A percentile compares a stretch with the other conserved stretches of the same genome.
phyloP scores from a whole-genome alignment of 2,329 filamentous ascomycete genomes.

The Pseudogymnoascus sp. region DNA sequence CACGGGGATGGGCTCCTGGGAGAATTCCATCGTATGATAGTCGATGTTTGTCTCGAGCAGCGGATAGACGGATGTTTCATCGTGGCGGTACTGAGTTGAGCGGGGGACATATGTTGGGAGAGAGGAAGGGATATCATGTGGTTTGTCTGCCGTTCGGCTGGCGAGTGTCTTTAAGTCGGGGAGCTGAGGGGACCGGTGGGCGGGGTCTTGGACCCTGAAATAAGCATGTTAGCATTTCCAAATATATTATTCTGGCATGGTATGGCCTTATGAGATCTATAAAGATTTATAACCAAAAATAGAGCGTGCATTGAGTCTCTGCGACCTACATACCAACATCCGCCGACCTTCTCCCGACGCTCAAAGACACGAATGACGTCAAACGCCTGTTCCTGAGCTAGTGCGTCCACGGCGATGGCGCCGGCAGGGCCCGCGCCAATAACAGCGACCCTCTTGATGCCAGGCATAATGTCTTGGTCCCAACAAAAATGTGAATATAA shows the following conservation, averaged over 20 bases:
- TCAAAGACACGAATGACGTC: constrained; percentile 56
- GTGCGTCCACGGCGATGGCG: constrained; percentile 52
- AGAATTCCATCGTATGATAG: constrained; percentile 51
- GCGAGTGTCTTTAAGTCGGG: constrained; percentile 41
- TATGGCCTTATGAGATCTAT: neutral
- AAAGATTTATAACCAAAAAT: neutral
- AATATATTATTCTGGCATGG: neutral
- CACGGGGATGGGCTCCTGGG: constrained; percentile 45
- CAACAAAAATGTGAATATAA: neutral
- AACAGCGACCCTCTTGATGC: constrained; percentile 42
- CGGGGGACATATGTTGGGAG: constrained; percentile 42
- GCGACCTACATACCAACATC: constrained; percentile 44
- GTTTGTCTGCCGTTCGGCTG: constrained; percentile 41
- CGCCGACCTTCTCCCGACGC: constrained; percentile 49
- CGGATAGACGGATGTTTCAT: constrained; percentile 54
- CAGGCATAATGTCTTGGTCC: constrained; percentile 10
- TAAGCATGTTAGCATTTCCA: neutral
- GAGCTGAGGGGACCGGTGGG: constrained; percentile 33
- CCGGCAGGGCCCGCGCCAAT: constrained; percentile 56
- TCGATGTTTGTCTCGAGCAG: constrained; percentile 60
- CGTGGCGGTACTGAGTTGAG: constrained; percentile 40
- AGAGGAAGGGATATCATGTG: constrained; percentile 38
- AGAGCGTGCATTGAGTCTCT: neutral
- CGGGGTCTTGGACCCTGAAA: constrained; percentile 35
- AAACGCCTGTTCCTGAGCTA: constrained; percentile 51